Evolutionary conservation across 345 rosid genomes (phyloP), one percentile per base, ranked within the genome.

Genomic region (Gossypium mustelinum): DNA sequence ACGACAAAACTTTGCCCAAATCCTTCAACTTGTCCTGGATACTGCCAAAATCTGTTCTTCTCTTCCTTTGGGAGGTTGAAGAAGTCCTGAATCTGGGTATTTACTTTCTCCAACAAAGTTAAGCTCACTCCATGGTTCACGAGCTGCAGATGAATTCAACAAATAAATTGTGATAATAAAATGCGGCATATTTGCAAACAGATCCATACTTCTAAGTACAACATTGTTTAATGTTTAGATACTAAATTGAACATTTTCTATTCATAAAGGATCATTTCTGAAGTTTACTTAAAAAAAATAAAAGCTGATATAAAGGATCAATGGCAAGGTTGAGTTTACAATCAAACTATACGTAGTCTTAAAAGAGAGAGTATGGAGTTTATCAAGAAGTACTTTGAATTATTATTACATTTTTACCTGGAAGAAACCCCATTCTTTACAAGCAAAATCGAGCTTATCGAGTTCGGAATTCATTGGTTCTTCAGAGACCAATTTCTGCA

Each of bases 51-150:
- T 54, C 70, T 77, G 51, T 77, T 61, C 80, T 83, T 85, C 73
- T 85, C 86, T 70, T 81, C 84, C 80, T 79, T 73, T 16, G 86
- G 73, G 20, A 81, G 79, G 16, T 79, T 74, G 74, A 85, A 85
- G 76, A 85, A 76, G 11, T 73, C 82, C 48, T 58, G 61, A 65
- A 72, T 70, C 74, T 78, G 79, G 16, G 25, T 27, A 81, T 79
- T 85, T 67, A 79, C 17, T 56, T 81, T 83, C 6, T 81, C 86
- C 73, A 83, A 27, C 34, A 85, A 66, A 65, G 73, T 74, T 12
- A 76, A 68, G 34, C 73, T 79, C n/a, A 85, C 67, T 73, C 85
- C 85, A 81, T 85, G 88, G 68, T 81, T 83, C 68, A 83, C 41
- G 2, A 85, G 60, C 86, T 83, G 72, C 77, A 64, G 17, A 2